Base-by-base conservation (phyloP, 2,329 filamentous ascomycete genomes). In the Phialemonium atrogriseum region DNA sequence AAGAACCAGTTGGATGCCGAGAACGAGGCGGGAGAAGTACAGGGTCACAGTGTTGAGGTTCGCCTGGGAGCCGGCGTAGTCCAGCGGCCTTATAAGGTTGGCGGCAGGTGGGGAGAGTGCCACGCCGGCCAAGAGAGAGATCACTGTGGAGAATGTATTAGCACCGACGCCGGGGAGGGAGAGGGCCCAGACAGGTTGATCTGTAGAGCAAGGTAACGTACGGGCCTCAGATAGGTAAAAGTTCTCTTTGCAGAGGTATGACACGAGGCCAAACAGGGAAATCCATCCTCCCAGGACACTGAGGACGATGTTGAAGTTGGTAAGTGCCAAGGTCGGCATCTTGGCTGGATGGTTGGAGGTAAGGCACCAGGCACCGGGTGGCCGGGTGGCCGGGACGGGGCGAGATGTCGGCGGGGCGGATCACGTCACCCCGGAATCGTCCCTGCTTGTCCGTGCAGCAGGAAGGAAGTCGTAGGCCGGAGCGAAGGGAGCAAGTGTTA, bases 201-300 rank as follows among this genome's bases (percentile, higher is more conserved):
- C n/a, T 16, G 4, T 16, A 16, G 22, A 7, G 9, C 18, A 14
- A 23, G 20, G 19, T 17, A 13, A 74, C 82, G 54, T 64, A 89
- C 85, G 64, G 32, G 88, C 84, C 70, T 95, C 88, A 1, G 86
- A 94, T 1, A 95, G 70, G 53, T 94, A 94, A 51, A 84, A 89
- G 36, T 77, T 81, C 60, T 94, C 88, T 52, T 95, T 94, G 50
- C 84, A 70, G 12, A 94, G 70, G 51, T 87, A 94, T 1, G 86
- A 94, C 1, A 95, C 85, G 25, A 95, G 62, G 4, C 86, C 87
- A 49, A 94, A 95, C n/a, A 93, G 45, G 0, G 84, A 86, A 39
- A 95, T 78, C 60, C 93, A 95, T 2, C 84, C 88, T 10, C 88
- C 88, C 10, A 94, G 59, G 7, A 84, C 73, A 32, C 83, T 80